Conservation (phyloP, 176 grass and related monocot genomes). For the Aegilops sharonensis region DNA sequence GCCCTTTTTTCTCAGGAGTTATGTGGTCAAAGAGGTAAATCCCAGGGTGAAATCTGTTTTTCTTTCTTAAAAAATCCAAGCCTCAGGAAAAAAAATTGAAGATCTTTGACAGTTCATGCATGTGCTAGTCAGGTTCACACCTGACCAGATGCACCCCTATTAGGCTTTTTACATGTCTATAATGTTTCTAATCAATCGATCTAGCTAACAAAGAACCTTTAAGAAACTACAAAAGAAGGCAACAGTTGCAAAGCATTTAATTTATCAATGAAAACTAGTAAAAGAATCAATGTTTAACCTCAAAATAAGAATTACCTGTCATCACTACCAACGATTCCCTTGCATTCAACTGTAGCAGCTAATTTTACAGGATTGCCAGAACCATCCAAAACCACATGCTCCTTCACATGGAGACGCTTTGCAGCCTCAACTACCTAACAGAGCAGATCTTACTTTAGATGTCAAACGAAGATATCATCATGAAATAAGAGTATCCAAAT, state of each 20-base stretch:
- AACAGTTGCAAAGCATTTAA: background rate
- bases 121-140: background rate
- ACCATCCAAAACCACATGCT: conserved; percentile 91
- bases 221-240: background rate
- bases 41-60: background rate
- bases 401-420: conserved; percentile 87
- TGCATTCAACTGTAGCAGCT: conserved; percentile 96
- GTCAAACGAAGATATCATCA: background rate
- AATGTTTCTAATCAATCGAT: conserved; percentile 5
- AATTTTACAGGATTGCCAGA: conserved; percentile 88
- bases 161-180: background rate
- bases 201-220: background rate
- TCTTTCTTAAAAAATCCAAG: background rate
- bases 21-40: background rate
- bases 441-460: conserved; percentile 10
- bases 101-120: background rate
- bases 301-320: conserved; percentile 67
- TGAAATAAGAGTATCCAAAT: background rate
- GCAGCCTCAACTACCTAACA: conserved; percentile 90
- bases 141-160: background rate
- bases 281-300: background rate
- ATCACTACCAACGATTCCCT: conserved; percentile 97
- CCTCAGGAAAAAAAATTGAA: background rate
- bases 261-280: background rate
- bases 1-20: background rate